phyloP scores from a whole-genome alignment of 768 basidiomycete species.

The Agrocybe chaxingu region DNA sequence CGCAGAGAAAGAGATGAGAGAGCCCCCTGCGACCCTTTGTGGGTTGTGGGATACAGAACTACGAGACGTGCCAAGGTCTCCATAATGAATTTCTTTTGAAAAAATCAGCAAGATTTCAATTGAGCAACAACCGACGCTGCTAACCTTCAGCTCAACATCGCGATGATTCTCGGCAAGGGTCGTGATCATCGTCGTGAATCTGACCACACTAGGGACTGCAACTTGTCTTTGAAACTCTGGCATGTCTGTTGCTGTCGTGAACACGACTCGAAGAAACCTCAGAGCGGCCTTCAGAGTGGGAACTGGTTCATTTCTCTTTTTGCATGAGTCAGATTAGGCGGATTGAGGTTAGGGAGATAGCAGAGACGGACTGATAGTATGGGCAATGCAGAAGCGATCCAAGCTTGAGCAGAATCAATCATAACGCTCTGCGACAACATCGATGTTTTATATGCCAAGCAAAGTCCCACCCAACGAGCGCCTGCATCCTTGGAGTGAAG shows the following conservation, averaged over 20 bases:
- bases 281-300: constrained; percentile 62
- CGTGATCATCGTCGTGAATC: constrained; percentile 61
- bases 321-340: constrained; percentile 19
- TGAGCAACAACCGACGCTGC: not conserved
- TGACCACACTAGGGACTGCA: constrained; percentile 66
- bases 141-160: constrained; percentile 56
- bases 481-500: constrained; percentile 77
- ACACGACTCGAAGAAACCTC: constrained; percentile 60
- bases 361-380: constrained; percentile 62
- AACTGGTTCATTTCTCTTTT: constrained; percentile 65
- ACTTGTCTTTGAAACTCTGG: constrained; percentile 83
- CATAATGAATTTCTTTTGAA: constrained; percentile 40
- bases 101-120: not conserved
- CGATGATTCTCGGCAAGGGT: constrained; percentile 48
- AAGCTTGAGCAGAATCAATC: constrained; percentile 68
- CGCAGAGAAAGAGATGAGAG: constrained; percentile 53
- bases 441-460: constrained; percentile 67
- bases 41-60: constrained; percentile 63
- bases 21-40: constrained; percentile 50
- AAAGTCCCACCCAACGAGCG: constrained; percentile 78
- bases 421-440: constrained; percentile 54
- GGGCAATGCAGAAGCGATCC: constrained; percentile 65
- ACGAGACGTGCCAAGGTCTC: constrained; percentile 55
- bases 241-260: constrained; percentile 55
- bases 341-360: constrained; percentile 14